Conservation (phyloP, 331 rosid genomes). For the Stylosanthes scabra region DNA sequence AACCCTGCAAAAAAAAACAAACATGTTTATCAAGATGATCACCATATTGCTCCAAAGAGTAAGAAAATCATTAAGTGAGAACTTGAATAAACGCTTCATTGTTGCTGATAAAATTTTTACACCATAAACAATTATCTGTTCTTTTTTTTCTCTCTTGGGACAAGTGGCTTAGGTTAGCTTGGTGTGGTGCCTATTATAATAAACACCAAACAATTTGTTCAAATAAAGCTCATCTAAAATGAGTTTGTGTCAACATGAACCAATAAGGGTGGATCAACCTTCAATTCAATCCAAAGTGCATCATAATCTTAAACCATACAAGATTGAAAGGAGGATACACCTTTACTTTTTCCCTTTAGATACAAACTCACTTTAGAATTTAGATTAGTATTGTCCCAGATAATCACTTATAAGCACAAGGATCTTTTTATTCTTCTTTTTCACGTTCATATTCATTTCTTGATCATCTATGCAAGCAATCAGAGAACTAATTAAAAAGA, state of each 20-base stretch:
- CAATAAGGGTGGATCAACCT: neutral
- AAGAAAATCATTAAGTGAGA: neutral
- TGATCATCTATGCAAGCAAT: slow-evolving; percentile 7
- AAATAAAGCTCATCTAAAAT: neutral
- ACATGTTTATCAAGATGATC: slow-evolving; percentile 10
- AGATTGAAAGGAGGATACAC: neutral
- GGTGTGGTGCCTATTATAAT: slow-evolving; percentile 11
- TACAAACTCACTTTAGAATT: too few relatives aligned
- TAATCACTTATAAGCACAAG: neutral
- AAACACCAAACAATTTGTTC: slow-evolving; percentile 1
- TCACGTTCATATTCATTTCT: neutral
- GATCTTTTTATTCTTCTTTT: neutral
- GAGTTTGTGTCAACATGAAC: neutral
- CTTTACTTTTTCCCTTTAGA: neutral
- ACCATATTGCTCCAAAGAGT: slow-evolving; percentile 14
- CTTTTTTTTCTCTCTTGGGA: neutral
- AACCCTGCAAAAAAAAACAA: slow-evolving; percentile 45
- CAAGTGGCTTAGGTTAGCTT: neutral
- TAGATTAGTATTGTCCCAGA: neutral
- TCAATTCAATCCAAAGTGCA: neutral
- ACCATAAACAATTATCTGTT: neutral
- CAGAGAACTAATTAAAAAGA: neutral
- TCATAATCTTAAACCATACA: neutral
- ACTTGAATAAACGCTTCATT: neutral
- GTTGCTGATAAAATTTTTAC: slow-evolving; percentile 11